Conservation (phyloP, 352 stramenopile species). For the Aphanomyces astaci region DNA sequence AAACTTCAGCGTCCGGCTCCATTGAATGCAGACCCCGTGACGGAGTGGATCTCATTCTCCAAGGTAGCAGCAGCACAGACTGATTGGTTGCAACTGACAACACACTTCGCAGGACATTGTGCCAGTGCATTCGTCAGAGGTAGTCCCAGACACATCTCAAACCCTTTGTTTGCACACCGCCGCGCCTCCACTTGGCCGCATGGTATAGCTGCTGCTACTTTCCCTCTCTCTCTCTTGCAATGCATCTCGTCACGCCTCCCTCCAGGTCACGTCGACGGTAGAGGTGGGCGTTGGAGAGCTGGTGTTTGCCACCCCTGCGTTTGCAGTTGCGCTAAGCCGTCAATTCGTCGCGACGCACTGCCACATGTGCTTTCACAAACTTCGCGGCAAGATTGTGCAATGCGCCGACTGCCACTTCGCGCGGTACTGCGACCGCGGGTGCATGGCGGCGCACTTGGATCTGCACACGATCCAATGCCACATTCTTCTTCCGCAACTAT, state of each 20-base stretch:
- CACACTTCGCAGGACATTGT: not conserved
- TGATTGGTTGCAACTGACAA: too few species aligned
- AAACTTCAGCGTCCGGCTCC: not conserved
- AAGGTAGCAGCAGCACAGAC: not conserved
- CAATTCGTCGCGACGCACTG: not conserved
- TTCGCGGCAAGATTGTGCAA: conserved; percentile 8
- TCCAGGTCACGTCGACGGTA: not conserved
- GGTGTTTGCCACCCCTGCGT: conserved; percentile 5
- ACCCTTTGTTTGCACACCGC: not conserved
- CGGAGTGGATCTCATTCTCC: not conserved
- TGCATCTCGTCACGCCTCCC: not conserved
- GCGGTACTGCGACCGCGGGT: conserved; percentile 11
- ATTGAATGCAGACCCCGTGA: not conserved
- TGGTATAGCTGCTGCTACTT: not conserved
- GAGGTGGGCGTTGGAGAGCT: not conserved
- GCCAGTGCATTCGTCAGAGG: not conserved
- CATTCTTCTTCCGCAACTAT: not conserved
- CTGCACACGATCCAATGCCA: conserved; percentile 4
- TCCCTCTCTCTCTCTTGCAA: not conserved
- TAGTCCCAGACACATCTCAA: not conserved
- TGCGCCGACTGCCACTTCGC: conserved; percentile 7
- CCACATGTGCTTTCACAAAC: conserved; percentile 3
- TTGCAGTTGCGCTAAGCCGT: not conserved
- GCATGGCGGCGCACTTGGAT: conserved; percentile 6
- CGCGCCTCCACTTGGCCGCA: not conserved